Evolutionary conservation across 192 early-diverging fungal species (phyloP), one percentile per base, ranked within the genome.

Genomic region (Entomortierella chlamydospora): DNA sequence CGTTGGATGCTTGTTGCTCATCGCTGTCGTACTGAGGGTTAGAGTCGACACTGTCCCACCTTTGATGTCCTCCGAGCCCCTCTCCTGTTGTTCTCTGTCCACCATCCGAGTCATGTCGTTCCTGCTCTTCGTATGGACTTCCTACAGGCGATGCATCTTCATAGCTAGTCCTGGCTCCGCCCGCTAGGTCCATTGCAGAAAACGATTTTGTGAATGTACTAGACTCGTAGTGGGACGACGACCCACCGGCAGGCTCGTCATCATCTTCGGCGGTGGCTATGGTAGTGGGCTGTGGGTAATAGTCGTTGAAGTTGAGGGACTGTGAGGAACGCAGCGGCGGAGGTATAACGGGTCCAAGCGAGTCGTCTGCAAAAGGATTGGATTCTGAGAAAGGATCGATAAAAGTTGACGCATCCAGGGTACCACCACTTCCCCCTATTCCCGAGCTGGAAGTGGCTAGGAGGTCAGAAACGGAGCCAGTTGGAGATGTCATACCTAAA

Each of bases 351-450:
- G 66, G 53, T 13, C 45, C 56, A 15, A 69, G 52, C 11, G 61
- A 42, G 41, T 79, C 76, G 8, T 79, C 76, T 17, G 76, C 76
- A 51, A 79, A 79, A 1, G 76, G 76, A 41, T 79, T 79, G 23
- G 76, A 79, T 31, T 79, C 76, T 49, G 76, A 79, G 57, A 66
- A 79, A 22, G 76, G 76, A 41, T 79, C 76, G 18, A 79, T 50
- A 29, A 70, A 79, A n/a, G 65, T 68, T 10, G 76, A 79, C 0
- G 76, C 76, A 51, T 79, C 76, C 22, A 79, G 50, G 20, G 60
- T 23, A 25, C 34, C 51, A 25, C 34, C 51, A 17, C 52, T 37
- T 39, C 26, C 45, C 28, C 22, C 45, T 43, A 59, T 11, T 23
- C 53, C 61, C 62, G 69, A 30, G 0, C 49, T 49, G 41, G 45